Percentiles rank a stretch among this genome's conserved stretches.
Evolutionary conservation across 129 eudicot species (phyloP).

Genomic region (Cynara cardunculus): DNA sequence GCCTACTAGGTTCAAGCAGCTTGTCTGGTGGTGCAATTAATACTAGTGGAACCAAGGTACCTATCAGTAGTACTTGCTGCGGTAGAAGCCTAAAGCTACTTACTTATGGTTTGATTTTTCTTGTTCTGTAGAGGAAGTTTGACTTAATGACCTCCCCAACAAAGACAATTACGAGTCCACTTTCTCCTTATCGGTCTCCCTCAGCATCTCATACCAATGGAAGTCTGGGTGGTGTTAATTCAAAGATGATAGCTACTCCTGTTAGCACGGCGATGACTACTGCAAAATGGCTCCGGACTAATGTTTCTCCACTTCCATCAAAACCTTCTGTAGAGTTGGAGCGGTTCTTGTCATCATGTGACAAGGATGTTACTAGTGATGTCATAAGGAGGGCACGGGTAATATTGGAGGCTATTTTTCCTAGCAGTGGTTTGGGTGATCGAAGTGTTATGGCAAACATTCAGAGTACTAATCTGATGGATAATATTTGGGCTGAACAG

Average conservation of each 20-base stretch:
- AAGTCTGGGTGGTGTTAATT: conserved; percentile 20
- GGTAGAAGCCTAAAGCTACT: neutral
- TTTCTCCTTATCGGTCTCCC: conserved; percentile 90
- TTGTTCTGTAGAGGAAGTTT: conserved; percentile 55
- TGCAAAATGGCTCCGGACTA: conserved; percentile 85
- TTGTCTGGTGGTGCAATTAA: conserved; percentile 75
- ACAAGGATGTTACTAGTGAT: conserved; percentile 72
- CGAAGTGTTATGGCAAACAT: conserved; percentile 41
- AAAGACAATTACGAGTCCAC: conserved; percentile 77
- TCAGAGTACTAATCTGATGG: conserved; percentile 69
- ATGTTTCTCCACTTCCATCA: conserved; percentile 81
- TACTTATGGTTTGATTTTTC: neutral
- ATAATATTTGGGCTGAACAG: conserved; percentile 91
- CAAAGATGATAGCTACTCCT: conserved; percentile 65
- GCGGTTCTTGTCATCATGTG: conserved; percentile 63
- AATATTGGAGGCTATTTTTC: conserved; percentile 90
- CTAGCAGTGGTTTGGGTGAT: conserved; percentile 72
- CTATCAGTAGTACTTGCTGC: conserved; percentile 4
- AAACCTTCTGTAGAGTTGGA: conserved; percentile 66
- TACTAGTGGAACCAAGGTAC: conserved; percentile 71
- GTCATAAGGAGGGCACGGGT: conserved; percentile 75
- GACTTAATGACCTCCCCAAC: conserved; percentile 79
- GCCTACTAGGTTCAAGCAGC: conserved; percentile 84
- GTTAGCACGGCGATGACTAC: conserved; percentile 98
- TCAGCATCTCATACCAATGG: conserved; percentile 29